These are phyloP conservation scores for Camelina sativa DNA, from an alignment of 345 rosid genomes.

Conservation along the genomic window DNA sequence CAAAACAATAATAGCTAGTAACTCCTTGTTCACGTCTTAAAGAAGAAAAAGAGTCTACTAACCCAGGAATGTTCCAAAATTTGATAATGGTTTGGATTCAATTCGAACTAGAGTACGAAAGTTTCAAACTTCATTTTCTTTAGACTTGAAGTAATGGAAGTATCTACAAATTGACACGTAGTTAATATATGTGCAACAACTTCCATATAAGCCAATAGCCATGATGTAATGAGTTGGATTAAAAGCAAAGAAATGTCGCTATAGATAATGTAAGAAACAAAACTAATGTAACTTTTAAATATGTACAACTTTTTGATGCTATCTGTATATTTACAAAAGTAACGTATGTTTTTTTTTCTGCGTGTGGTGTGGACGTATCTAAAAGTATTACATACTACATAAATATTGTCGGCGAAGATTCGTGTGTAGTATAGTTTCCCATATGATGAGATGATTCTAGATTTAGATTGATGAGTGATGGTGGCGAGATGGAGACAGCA, in stretches of 20 bases:
- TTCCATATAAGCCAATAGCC: conserved; percentile 26
- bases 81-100: not conserved
- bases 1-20: not conserved
- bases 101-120: not conserved
- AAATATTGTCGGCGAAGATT: conserved; percentile 42
- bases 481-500: conserved; percentile 46
- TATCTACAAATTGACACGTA: conserved; percentile 30
- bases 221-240: conserved; percentile 41
- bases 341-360: conserved; percentile 3
- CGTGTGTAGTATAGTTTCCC: conserved; percentile 13
- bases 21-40: not conserved
- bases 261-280: conserved; percentile 33
- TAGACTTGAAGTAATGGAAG: conserved; percentile 31
- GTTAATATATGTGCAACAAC: conserved; percentile 33
- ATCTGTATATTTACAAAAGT: conserved; percentile 16
- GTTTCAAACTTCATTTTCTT: not conserved
- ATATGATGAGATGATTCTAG: conserved; percentile 12
- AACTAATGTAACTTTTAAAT: conserved; percentile 26
- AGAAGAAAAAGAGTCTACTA: not conserved
- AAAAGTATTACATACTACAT: conserved; percentile 8
- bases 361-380: conserved; percentile 35
- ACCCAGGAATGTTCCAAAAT: conserved; percentile 7
- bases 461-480: conserved; percentile 42
- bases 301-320: not conserved
- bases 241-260: conserved; percentile 41